Percentiles rank a stretch among this genome's conserved stretches.
These are phyloP conservation scores for Betula pendula DNA, from an alignment of 306 rosid species.

Conservation along the genomic window DNA sequence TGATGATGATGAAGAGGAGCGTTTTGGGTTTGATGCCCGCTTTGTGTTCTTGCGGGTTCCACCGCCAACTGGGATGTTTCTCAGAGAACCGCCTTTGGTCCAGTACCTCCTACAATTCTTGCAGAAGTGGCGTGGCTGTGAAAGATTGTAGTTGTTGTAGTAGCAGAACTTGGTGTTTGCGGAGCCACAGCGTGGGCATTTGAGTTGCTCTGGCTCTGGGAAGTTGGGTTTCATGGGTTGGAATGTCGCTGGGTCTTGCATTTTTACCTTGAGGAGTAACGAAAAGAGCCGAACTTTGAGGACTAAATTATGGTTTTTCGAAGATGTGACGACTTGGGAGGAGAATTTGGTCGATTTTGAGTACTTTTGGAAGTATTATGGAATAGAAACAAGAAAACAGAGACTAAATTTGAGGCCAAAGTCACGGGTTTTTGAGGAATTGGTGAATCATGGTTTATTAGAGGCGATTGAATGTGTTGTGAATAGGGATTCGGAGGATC, in stretches of 20 bases:
- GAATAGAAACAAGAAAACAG: no score
- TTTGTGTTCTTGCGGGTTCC: conserved; percentile 78
- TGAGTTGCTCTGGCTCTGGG: conserved; percentile 85
- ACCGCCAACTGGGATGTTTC: conserved; percentile 92
- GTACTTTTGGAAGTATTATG: no score
- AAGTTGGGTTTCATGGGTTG: conserved; percentile 61
- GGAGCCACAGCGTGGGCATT: conserved; percentile 91
- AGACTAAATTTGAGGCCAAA: no score
- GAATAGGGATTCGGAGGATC: conserved; percentile 24
- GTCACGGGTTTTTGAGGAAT: no score
- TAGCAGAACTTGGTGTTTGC: conserved; percentile 89
- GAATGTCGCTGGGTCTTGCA: conserved; percentile 66
- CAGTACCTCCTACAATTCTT: conserved; percentile 88
- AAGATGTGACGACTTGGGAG: conserved; percentile 20
- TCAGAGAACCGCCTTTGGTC: conserved; percentile 90
- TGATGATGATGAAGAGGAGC: conserved; percentile 39
- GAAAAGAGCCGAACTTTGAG: background rate
- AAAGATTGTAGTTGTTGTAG: conserved; percentile 95
- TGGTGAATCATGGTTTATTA: no score
- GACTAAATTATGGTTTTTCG: background rate
- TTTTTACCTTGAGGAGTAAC: conserved; percentile 17
- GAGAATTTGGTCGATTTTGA: conserved; percentile 11
- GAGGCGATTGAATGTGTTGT: no score
- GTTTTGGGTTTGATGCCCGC: conserved; percentile 47
- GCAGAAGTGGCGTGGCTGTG: conserved; percentile 98